These are phyloP conservation scores for Beauveria scarabaeidicola DNA, from an alignment of 2,329 filamentous ascomycete species.

Conservation along the genomic window DNA sequence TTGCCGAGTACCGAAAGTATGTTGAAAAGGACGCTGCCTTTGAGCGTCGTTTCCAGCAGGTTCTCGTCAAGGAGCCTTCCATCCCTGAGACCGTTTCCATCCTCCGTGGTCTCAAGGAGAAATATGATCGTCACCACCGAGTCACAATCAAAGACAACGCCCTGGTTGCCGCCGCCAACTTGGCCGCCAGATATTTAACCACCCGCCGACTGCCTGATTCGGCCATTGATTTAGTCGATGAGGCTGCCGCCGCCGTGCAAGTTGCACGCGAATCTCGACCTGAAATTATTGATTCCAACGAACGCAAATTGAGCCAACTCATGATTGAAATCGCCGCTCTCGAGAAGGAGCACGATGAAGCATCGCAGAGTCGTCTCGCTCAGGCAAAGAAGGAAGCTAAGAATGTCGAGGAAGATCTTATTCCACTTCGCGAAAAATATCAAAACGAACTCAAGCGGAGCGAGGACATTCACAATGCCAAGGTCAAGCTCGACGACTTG, in stretches of 20 bases:
- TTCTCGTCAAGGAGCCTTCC: constrained; percentile 88
- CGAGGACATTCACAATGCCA: constrained; percentile 87
- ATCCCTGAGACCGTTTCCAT: constrained; percentile 92
- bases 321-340: constrained; percentile 97
- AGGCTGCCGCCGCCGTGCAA: constrained; percentile 91
- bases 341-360: constrained; percentile 88
- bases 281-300: constrained; percentile 88
- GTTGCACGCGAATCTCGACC: constrained; percentile 95
- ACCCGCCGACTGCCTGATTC: constrained; percentile 87
- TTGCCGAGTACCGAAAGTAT: constrained; percentile 95
- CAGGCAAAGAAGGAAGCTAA: constrained; percentile 84
- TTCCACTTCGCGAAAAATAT: constrained; percentile 90
- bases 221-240: constrained; percentile 91
- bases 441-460: constrained; percentile 85
- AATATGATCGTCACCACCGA: constrained; percentile 96
- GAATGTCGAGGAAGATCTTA: constrained; percentile 88
- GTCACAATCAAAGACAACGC: constrained; percentile 93
- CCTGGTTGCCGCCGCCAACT: constrained; percentile 81
- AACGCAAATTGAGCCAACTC: constrained; percentile 80
- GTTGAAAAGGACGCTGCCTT: constrained; percentile 98
- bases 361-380: constrained; percentile 72
- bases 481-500: constrained; percentile 86
- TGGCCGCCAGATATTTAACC: constrained; percentile 90
- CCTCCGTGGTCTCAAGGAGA: constrained; percentile 94
- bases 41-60: constrained; percentile 97